phyloP scores from a whole-genome alignment of 176 grass and related monocot species.

The Phyllostachys edulis region DNA sequence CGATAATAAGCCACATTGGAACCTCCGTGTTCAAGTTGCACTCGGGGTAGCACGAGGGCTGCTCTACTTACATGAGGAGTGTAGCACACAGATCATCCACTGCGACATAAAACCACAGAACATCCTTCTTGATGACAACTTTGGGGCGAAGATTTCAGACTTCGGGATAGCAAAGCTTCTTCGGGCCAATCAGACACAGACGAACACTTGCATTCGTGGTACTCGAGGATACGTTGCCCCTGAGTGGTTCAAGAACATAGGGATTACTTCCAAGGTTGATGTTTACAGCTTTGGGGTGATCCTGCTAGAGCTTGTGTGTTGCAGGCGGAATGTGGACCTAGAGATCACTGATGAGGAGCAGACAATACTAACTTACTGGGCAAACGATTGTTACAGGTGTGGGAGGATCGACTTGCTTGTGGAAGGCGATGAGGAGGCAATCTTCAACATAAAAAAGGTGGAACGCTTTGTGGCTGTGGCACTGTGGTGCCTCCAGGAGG shows the following conservation, averaged over 20 bases:
- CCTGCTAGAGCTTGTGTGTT: conserved; percentile 44
- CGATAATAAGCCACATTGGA: neutral
- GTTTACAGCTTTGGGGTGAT: conserved; percentile 49
- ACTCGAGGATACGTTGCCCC: conserved; percentile 48
- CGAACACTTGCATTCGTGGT: conserved; percentile 40
- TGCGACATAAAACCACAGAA: conserved; percentile 53
- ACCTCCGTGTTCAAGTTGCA: conserved; percentile 5
- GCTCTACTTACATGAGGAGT: conserved; percentile 49
- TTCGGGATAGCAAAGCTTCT: conserved; percentile 53
- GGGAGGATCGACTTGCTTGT: conserved; percentile 40
- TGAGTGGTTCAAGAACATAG: conserved; percentile 48
- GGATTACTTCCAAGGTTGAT: conserved; percentile 39
- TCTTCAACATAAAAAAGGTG: neutral
- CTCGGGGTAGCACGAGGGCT: conserved; percentile 43
- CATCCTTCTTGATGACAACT: conserved; percentile 31
- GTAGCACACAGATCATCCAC: conserved; percentile 42
- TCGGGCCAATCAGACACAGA: conserved; percentile 39
- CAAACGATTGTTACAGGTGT: conserved; percentile 44
- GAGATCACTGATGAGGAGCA: conserved; percentile 12
- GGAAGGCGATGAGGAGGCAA: conserved; percentile 25
- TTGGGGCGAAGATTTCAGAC: conserved; percentile 41
- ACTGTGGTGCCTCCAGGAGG: conserved; percentile 65
- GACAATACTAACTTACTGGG: conserved; percentile 40
- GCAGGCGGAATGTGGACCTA: conserved; percentile 36
- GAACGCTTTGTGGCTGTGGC: conserved; percentile 28